phyloP scores from a whole-genome alignment of 305 asterid species.

The Fraxinus dipetala region DNA sequence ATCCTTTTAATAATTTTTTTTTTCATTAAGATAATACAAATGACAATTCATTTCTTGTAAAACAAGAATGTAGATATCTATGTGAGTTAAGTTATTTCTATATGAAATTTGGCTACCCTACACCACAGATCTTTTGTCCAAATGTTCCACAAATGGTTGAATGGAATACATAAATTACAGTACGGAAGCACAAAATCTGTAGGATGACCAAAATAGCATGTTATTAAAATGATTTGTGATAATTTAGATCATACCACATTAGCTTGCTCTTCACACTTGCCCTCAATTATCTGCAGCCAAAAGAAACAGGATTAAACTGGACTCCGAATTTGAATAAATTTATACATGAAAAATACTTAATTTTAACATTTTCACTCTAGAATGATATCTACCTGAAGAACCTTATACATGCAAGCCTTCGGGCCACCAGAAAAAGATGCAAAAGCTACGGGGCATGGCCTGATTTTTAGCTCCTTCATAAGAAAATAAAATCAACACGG shows the following conservation, averaged over 20 bases:
- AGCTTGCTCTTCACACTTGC: constrained; percentile 54
- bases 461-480: constrained; percentile 68
- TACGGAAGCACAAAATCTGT: background rate
- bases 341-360: background rate
- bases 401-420: constrained; percentile 91
- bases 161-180: background rate
- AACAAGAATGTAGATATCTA: background rate
- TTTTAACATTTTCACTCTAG: background rate
- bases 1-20: background rate
- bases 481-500: constrained; percentile 1
- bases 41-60: constrained; percentile 2
- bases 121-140: background rate
- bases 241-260: constrained; percentile 47
- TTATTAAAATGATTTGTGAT: constrained; percentile 14
- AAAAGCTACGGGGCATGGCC: constrained; percentile 83
- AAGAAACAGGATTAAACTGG: constrained; percentile 16
- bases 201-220: constrained; percentile 4
- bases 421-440: constrained; percentile 97
- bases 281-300: constrained; percentile 74
- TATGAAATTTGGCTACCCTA: background rate
- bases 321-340: background rate
- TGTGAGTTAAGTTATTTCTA: background rate
- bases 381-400: constrained; percentile 63
- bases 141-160: background rate
- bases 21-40: background rate